Conservation (phyloP, 2,329 filamentous ascomycete species). For the Fusarium pininemorale region DNA sequence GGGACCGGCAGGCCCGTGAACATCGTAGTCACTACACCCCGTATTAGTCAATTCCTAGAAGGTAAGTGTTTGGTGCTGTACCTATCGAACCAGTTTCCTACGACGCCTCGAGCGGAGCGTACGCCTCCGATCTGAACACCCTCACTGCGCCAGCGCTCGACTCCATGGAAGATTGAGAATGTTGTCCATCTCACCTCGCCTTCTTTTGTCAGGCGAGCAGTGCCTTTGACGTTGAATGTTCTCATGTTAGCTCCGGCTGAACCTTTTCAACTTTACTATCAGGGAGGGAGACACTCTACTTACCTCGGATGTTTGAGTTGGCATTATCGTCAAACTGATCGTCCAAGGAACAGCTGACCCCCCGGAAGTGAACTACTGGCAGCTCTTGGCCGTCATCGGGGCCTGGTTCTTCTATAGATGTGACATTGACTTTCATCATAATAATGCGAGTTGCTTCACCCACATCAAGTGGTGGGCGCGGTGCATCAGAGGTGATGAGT, state of each 20-base stretch:
- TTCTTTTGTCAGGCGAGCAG: slow-evolving; percentile 71
- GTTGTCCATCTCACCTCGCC: slow-evolving; percentile 81
- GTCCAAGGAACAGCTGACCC: slow-evolving; percentile 65
- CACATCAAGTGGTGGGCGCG: slow-evolving; percentile 63
- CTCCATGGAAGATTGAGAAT: slow-evolving; percentile 68
- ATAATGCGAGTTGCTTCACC: slow-evolving; percentile 77
- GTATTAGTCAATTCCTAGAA: not conserved
- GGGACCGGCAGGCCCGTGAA: slow-evolving; percentile 75
- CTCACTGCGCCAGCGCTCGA: slow-evolving; percentile 81
- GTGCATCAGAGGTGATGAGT: slow-evolving; percentile 53
- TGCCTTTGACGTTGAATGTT: slow-evolving; percentile 55
- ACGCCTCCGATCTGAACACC: slow-evolving; percentile 77
- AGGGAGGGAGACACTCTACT: slow-evolving; percentile 31
- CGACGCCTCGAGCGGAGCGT: slow-evolving; percentile 70
- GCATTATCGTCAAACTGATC: slow-evolving; percentile 74
- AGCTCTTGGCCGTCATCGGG: slow-evolving; percentile 64
- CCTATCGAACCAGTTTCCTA: slow-evolving; percentile 84
- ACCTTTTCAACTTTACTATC: not conserved
- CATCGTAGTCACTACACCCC: slow-evolving; percentile 66
- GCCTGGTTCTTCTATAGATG: slow-evolving; percentile 66
- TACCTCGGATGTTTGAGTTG: slow-evolving; percentile 72
- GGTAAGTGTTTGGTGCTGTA: slow-evolving; percentile 45
- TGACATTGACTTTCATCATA: slow-evolving; percentile 71
- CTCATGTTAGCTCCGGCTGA: slow-evolving; percentile 22
- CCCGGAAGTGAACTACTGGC: slow-evolving; percentile 75